phyloP scores from a whole-genome alignment of 108 stramenopile genomes.

The Skeletonema menzelii region DNA sequence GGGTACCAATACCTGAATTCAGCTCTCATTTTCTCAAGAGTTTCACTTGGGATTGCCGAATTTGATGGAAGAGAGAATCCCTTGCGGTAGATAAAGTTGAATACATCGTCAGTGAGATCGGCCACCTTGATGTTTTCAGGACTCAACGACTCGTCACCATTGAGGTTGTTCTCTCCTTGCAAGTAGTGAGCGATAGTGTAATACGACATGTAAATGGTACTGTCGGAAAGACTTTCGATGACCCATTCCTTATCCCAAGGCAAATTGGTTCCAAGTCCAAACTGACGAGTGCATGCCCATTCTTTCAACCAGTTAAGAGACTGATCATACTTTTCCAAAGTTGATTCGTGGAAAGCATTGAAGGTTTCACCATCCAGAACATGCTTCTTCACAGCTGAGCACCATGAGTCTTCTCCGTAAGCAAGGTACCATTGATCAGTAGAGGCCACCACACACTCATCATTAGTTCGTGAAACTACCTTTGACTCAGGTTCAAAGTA shows the following conservation, averaged over 20 bases:
- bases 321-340: slow-evolving; percentile 82
- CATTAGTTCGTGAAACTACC: slow-evolving; percentile 95
- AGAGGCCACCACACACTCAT: slow-evolving; percentile 97
- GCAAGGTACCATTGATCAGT: slow-evolving; percentile 99
- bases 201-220: slow-evolving; percentile 99
- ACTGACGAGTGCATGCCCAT: slow-evolving; percentile 98
- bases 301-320: slow-evolving; percentile 96
- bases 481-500: slow-evolving; percentile 96
- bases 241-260: slow-evolving; percentile 98
- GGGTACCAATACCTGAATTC: slow-evolving; percentile 98
- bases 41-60: slow-evolving; percentile 68
- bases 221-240: slow-evolving; percentile 97
- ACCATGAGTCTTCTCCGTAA: slow-evolving; percentile 54
- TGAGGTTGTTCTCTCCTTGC: slow-evolving; percentile 90
- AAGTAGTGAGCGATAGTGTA: slow-evolving; percentile 95
- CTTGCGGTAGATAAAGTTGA: slow-evolving; percentile 93
- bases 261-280: slow-evolving; percentile 94
- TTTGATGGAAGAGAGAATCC: slow-evolving; percentile 66
- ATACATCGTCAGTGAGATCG: slow-evolving; percentile 86
- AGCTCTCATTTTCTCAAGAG: slow-evolving; percentile 77
- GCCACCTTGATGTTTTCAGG: slow-evolving; percentile 84
- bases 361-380: slow-evolving; percentile 86
- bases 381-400: slow-evolving; percentile 77
- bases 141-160: slow-evolving; percentile 74
- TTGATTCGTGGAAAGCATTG: slow-evolving; percentile 82